These are phyloP conservation scores for Monosporozyma servazzii DNA, from an alignment of 805 yeast species.

Conservation along the genomic window DNA sequence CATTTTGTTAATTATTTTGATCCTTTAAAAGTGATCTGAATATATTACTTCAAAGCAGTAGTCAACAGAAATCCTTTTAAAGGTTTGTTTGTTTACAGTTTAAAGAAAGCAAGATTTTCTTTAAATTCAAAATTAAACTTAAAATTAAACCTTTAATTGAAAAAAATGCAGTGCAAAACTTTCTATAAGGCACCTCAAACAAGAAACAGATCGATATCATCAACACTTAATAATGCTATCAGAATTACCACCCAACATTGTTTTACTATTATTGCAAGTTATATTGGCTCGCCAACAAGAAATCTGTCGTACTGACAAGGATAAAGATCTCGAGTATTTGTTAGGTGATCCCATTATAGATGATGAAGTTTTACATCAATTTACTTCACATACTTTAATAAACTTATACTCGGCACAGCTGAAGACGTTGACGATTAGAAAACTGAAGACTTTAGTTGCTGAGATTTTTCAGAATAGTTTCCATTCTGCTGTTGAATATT, in stretches of 20 bases:
- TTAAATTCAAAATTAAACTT: not conserved
- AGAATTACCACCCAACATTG: slow-evolving; percentile 14
- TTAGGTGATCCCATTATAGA: slow-evolving; percentile 23
- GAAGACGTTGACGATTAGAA: slow-evolving; percentile 13
- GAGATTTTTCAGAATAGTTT: slow-evolving; percentile 13
- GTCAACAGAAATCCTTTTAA: not conserved
- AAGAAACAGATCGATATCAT: not conserved
- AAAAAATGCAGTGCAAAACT: not conserved
- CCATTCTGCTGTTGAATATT: not conserved
- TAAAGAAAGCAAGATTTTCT: not conserved
- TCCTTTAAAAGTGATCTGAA: not conserved
- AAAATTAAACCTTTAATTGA: not conserved
- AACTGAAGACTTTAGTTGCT: slow-evolving; percentile 14
- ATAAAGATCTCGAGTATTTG: slow-evolving; percentile 11
- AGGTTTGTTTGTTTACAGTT: not conserved
- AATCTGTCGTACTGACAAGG: slow-evolving; percentile 14
- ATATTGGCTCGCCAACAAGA: slow-evolving; percentile 23
- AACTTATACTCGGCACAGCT: slow-evolving; percentile 21
- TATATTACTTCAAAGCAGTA: not conserved
- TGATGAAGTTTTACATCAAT: slow-evolving; percentile 12
- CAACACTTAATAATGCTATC: not conserved
- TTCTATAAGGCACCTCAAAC: not conserved
- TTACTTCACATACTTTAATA: slow-evolving; percentile 18
- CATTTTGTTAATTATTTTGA: not conserved
- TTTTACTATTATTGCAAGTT: slow-evolving; percentile 21